Evolutionary conservation across 2,329 filamentous ascomycete genomes (phyloP), one percentile per base, ranked within the genome.

Genomic region (Fusarium begoniae): DNA sequence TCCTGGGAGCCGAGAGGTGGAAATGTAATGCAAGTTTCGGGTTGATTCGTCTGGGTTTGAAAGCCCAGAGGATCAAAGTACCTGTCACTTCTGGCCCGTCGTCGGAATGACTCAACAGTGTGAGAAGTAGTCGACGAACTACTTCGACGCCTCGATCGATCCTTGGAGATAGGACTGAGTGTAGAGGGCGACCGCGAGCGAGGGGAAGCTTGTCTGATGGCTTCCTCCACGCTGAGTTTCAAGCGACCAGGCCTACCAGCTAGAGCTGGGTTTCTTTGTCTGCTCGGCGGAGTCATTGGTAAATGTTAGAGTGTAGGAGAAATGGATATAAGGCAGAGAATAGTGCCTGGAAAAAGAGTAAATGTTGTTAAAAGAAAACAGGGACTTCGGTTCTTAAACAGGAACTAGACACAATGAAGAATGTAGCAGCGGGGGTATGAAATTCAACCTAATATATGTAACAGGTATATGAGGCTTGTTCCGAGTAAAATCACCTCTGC

Each of bases 171-270:
- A 15, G 70, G 69, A 61, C 70, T 73, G 37, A 73, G 59, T n/a
- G 56, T 62, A n/a, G 53, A 50, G 17, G 72, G 63, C 22, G 72
- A 75, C 40, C 59, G 61, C 17, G 65, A 75, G 30, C 72, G 73
- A 50, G 50, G 22, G 28, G 61, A 50, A 51, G 60, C 72, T 38
- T 64, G 63, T 26, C 57, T 63, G 30, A 72, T 41, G 20, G 50
- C 22, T 47, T 74, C 63, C 24, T 74, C 44, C 15, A 48, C 59
- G 30, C 26, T 47, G 6, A 74, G 41, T 43, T 56, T 64, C 51
- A 58, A 55, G 45, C 51, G 68, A 38, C 55, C 50, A 51, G 58
- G 48, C 30, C 64, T 58, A 44, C 26, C 35, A 11, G 72, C 50
- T 44, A 59, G 51, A 48, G 66, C 47, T 24, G 67, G 67, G 30